Conservation (phyloP, 129 eudicot species). For the Dittrichia graveolens region DNA sequence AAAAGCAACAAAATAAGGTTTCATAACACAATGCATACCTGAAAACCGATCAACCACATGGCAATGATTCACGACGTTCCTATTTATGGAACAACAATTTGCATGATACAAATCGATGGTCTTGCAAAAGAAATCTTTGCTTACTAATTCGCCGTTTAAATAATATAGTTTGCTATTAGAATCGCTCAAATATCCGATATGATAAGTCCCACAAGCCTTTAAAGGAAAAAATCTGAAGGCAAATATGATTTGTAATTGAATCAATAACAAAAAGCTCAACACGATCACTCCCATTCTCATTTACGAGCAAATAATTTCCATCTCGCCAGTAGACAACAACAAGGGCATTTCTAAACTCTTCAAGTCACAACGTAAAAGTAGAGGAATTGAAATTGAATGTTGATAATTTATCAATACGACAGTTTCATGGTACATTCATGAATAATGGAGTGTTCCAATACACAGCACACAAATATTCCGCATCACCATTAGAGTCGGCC, state of each 20-base stretch:
- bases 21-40: slow-evolving; percentile 41
- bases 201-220: slow-evolving; percentile 52
- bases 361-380: neutral
- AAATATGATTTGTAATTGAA: slow-evolving; percentile 44
- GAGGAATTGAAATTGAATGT: too few species aligned
- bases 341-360: slow-evolving; percentile 17
- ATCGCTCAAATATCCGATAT: slow-evolving; percentile 41
- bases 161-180: slow-evolving; percentile 49
- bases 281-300: slow-evolving; percentile 42
- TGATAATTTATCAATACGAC: neutral
- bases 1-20: neutral
- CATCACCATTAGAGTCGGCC: slow-evolving; percentile 16
- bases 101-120: slow-evolving; percentile 40
- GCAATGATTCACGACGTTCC: slow-evolving; percentile 33
- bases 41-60: slow-evolving; percentile 42
- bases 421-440: slow-evolving; percentile 22
- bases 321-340: slow-evolving; percentile 18
- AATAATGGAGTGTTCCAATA: slow-evolving; percentile 13
- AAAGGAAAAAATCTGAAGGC: slow-evolving; percentile 39
- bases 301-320: slow-evolving; percentile 27
- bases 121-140: slow-evolving; percentile 57
- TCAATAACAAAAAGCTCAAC: slow-evolving; percentile 42
- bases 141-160: slow-evolving; percentile 58
- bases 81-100: slow-evolving; percentile 38
- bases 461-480: neutral